Base-by-base conservation (phyloP, 2,329 filamentous ascomycete species). In the Cercospora sp. region DNA sequence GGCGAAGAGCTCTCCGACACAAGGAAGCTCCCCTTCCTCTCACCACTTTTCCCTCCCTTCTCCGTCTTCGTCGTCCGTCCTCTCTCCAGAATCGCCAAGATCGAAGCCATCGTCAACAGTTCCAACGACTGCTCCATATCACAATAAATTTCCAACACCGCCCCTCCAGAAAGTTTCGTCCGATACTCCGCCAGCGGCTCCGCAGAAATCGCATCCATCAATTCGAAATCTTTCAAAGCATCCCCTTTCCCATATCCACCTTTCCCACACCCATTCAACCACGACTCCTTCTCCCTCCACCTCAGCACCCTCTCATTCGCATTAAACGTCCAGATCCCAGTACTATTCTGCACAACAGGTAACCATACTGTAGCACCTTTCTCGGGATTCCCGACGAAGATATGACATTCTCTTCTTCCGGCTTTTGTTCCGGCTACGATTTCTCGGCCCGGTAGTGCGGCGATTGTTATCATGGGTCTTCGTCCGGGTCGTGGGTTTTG, bases 351-450 rank as follows among this genome's bases (percentile, higher is more conserved):
- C 13, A 59, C 53, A 5, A 65, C 62, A 30, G 62, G 62, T 3
- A 65, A 37, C 62, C 62, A 65, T 16, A 65, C 49, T 16, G 62
- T 65, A 1, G 62, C 51, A 26, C 62, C 62, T 34, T 43, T 9
- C 16, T 40, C 51, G 3, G 62, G 62, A 16, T 30, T 58, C 8
- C 62, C 62, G 8, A 59, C 62, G 62, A 65, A 65, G 12, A 65
- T 59, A 16, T 65, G 62, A 28, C 51, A 45, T 26, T 65, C 53
- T 49, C 62, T 58, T 21, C 53, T 37, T 32, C 62, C 62, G 21
- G 51, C 51, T 34, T 65, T 65, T 5, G 62, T 65, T 24, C 62
- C 62, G 8, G 62, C 62, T 18, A 65, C 53, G 10, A 65, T 45
- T 7, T 65, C 49, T n/a, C 51, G 1, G 1, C 28, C 34, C 4